Evolutionary conservation across 305 asterid genomes (phyloP).

Genomic region (Fraxinus ornus): DNA sequence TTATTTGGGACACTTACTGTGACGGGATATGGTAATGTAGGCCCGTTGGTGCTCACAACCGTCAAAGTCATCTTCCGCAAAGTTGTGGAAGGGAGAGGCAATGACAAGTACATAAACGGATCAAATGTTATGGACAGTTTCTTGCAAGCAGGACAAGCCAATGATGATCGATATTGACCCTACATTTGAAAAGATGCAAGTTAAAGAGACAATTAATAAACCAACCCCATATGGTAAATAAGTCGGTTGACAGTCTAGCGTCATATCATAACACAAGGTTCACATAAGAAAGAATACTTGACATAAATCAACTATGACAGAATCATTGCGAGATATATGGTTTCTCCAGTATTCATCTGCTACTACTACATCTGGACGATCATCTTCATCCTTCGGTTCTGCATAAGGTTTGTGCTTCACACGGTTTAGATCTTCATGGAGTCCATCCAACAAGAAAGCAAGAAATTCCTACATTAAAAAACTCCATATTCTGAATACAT

Average conservation of each 20-base stretch:
- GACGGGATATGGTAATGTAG: conserved; percentile 51
- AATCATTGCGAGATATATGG: conserved; percentile 71
- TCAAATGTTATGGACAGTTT: conserved; percentile 66
- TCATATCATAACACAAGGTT: conserved; percentile 6
- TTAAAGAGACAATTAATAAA: background rate
- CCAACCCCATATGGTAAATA: background rate
- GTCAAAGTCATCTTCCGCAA: conserved; percentile 64
- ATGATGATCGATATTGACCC: conserved; percentile 80
- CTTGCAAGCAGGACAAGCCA: conserved; percentile 73
- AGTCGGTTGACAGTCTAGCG: background rate
- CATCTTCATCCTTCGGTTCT: conserved; percentile 56
- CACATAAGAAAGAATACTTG: conserved; percentile 44
- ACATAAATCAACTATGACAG: conserved; percentile 69
- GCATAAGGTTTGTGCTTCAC: conserved; percentile 71
- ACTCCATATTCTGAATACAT: background rate
- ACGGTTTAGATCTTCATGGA: conserved; percentile 85
- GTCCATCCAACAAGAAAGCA: conserved; percentile 77
- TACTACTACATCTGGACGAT: conserved; percentile 60
- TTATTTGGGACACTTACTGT: conserved; percentile 51
- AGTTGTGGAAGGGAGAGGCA: conserved; percentile 67
- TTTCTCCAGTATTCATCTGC: conserved; percentile 80
- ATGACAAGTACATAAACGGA: conserved; percentile 74
- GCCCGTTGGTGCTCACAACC: conserved; percentile 54
- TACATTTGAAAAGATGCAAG: conserved; percentile 27
- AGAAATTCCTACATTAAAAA: conserved; percentile 60